A percentile compares a stretch with the other conserved stretches of the same genome.
Evolutionary conservation across 495 filamentous ascomycete species (phyloP).

Genomic region (Talaromyces stipitatus): DNA sequence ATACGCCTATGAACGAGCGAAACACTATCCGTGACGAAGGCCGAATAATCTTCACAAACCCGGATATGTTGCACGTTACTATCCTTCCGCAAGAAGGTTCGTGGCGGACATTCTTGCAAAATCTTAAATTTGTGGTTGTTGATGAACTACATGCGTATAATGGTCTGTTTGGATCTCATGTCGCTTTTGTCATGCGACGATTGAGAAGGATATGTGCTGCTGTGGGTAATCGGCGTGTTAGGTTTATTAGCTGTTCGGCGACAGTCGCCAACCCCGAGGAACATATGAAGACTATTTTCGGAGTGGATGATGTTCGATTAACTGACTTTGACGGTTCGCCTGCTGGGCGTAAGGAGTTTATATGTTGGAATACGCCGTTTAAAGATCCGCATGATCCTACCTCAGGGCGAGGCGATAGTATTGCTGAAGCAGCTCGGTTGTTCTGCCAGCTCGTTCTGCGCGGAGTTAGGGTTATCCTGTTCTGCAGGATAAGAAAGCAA

Average conservation of each 20-base stretch:
- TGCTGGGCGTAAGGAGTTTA: conserved; percentile 86
- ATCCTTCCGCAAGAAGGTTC: conserved; percentile 86
- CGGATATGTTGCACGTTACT: conserved; percentile 94
- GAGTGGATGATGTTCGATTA: conserved; percentile 68
- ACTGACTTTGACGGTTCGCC: conserved; percentile 92
- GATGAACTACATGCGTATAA: conserved; percentile 96
- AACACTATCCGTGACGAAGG: conserved; percentile 80
- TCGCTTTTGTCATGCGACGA: conserved; percentile 90
- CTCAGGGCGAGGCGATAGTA: conserved; percentile 75
- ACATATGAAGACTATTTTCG: conserved; percentile 92
- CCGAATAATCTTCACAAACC: conserved; percentile 94
- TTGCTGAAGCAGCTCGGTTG: conserved; percentile 76
- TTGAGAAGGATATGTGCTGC: conserved; percentile 85
- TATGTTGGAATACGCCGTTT: conserved; percentile 97
- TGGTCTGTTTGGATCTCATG: conserved; percentile 86
- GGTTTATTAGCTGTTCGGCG: conserved; percentile 95
- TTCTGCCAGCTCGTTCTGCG: conserved; percentile 86
- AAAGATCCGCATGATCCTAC: conserved; percentile 83
- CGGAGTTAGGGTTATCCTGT: conserved; percentile 89
- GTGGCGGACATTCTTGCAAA: conserved; percentile 84
- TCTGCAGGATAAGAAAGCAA: conserved; percentile 77
- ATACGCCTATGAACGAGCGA: conserved; percentile 76
- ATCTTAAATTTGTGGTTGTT: conserved; percentile 83
- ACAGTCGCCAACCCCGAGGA: conserved; percentile 90
- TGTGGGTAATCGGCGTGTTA: conserved; percentile 79